These are phyloP conservation scores for Alloteropsis semialata DNA, from an alignment of 176 grass and related monocot genomes.

Conservation along the genomic window DNA sequence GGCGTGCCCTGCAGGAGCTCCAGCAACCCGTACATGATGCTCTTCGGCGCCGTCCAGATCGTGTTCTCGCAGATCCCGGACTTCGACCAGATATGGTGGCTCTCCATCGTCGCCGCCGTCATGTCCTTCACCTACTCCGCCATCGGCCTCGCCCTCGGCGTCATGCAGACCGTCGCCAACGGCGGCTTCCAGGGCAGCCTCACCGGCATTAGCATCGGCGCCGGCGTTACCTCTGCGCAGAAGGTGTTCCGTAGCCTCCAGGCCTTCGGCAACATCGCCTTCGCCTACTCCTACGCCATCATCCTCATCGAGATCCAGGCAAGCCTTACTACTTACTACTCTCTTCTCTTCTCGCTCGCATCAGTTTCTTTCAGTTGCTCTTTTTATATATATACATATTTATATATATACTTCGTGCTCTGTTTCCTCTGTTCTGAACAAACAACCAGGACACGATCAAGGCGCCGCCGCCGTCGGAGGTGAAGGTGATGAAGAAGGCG, in stretches of 20 bases:
- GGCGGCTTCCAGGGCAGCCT: conserved; percentile 47
- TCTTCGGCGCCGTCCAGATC: conserved; percentile 46
- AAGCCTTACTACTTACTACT: too few species aligned
- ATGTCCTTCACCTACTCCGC: conserved; percentile 79
- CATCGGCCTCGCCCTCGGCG: conserved; percentile 57
- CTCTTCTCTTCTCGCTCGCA: background rate
- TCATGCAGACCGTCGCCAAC: conserved; percentile 52
- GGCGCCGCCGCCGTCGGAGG: conserved; percentile 74
- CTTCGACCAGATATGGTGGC: conserved; percentile 82
- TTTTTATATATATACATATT: too few species aligned
- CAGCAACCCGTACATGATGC: conserved; percentile 65
- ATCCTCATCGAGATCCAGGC: conserved; percentile 73
- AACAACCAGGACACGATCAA: conserved; percentile 60
- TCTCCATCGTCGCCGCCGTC: conserved; percentile 64
- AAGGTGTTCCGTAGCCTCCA: conserved; percentile 60
- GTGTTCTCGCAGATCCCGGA: conserved; percentile 66
- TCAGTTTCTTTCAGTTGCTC: background rate
- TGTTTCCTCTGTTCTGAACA: background rate
- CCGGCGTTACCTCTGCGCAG: conserved; percentile 22
- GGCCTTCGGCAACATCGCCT: conserved; percentile 65
- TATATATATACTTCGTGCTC: too few species aligned
- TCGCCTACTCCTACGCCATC: conserved; percentile 62
- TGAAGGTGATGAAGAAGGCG: conserved; percentile 80
- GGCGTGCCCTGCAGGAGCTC: conserved; percentile 45
- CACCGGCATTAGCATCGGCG: conserved; percentile 49